Percentiles rank a stretch among this genome's conserved stretches.
Evolutionary conservation across 768 basidiomycete species (phyloP).

Genomic region (Termitomyces eurrhizus): DNA sequence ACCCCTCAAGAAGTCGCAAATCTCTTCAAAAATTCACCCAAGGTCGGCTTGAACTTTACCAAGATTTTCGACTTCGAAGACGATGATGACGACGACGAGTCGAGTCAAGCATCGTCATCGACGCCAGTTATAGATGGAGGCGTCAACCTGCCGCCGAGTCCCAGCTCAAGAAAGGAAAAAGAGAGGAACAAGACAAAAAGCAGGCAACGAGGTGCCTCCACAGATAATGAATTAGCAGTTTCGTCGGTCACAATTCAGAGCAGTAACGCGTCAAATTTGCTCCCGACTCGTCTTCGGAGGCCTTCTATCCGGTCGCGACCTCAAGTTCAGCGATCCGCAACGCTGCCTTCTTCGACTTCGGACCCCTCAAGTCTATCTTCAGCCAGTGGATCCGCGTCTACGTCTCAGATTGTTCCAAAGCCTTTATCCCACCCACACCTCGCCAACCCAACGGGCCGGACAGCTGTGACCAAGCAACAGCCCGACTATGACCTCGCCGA

Average conservation of each 20-base stretch:
- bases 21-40: constrained; percentile 66
- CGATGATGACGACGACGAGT: constrained; percentile 29
- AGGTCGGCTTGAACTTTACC: constrained; percentile 69
- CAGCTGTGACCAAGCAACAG: constrained; percentile 22
- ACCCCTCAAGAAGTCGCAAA: constrained; percentile 60
- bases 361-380: constrained; percentile 32
- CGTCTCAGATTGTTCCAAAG: constrained; percentile 26
- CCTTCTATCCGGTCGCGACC: constrained; percentile 51
- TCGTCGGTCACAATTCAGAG: constrained; percentile 14
- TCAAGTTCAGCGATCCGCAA: constrained; percentile 15
- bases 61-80: constrained; percentile 73
- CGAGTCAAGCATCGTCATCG: constrained; percentile 16
- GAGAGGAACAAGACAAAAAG: constrained; percentile 24
- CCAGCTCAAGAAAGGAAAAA: constrained; percentile 43
- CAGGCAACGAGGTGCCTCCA: constrained; percentile 10
- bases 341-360: constrained; percentile 34
- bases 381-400: constrained; percentile 14
- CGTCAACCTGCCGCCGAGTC: constrained; percentile 40
- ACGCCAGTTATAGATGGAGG: constrained; percentile 22
- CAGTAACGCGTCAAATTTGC: constrained; percentile 14
- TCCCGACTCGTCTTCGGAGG: constrained; percentile 49
- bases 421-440: constrained; percentile 45
- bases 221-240: constrained; percentile 21
- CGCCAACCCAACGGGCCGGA: constrained; percentile 15
- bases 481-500: constrained; percentile 66